Evolutionary conservation across 2,329 filamentous ascomycete genomes (phyloP), one percentile per base, ranked within the genome.

Genomic region (Pyrenophora teres): DNA sequence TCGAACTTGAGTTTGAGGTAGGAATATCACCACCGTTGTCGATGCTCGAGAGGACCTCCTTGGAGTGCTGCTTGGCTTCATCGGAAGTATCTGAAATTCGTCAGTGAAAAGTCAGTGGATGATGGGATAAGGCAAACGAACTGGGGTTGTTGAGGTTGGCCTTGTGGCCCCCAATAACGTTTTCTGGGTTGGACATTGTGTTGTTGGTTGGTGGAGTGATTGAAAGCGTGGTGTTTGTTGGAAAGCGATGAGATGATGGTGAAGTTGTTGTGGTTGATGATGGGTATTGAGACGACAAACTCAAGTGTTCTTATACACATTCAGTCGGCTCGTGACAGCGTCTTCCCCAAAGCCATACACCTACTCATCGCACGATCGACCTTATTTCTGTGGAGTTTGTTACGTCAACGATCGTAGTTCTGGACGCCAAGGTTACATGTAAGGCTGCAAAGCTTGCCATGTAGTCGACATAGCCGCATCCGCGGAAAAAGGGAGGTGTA

Each of bases 131-230:
- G 35, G 10, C 18, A 18, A 15, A 56, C 60, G 25, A 54, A 73
- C 72, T 81, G 59, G 81, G 80, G 74, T 83, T 84, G 68, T 78
- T 79, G 54, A 84, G 62, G 66, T 78, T 81, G 51, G 81, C 82
- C 77, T 85, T 85, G 78, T 85, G 82, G 69, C 82, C 82, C 52
- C 79, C 80, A 58, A 80, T 77, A 57, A 83, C 64, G 56, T 83
- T 79, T 70, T 78, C 76, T 59, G 80, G 75, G 56, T 76, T 74
- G 71, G 53, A 53, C 78, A 81, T 82, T n/a, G 25, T 55, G 50
- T 19, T 48, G 48, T 3, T 32, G 35, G 15, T 42, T 53, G 44
- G 10, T 41, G 5, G 25, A 12, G 12, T 6, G 16, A 23, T 36
- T 25, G 37, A 19, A 30, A 47, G 40, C 9, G 16, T 25, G 36